These are phyloP conservation scores for Colletotrichum cordylinicola DNA, from an alignment of 2,329 filamentous ascomycete species.

Conservation along the genomic window DNA sequence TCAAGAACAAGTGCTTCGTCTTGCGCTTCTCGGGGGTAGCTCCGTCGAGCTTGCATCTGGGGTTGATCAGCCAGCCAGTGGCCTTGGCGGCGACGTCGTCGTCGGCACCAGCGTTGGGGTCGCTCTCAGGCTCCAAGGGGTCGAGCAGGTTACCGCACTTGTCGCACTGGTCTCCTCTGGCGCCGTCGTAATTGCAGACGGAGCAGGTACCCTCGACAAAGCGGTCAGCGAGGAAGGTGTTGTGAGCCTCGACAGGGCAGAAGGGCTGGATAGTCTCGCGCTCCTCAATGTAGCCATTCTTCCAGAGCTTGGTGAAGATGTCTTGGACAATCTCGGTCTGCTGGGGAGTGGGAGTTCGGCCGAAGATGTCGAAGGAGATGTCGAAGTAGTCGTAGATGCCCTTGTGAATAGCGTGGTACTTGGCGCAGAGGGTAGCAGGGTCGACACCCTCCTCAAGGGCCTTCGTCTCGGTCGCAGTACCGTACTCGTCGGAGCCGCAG, in stretches of 20 bases:
- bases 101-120: constrained; percentile 30
- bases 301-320: constrained; percentile 85
- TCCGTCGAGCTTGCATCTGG: constrained; percentile 89
- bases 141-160: constrained; percentile 76
- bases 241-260: constrained; percentile 72
- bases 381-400: constrained; percentile 97
- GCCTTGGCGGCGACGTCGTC: constrained; percentile 36
- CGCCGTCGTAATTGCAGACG: constrained; percentile 74
- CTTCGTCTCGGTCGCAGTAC: constrained; percentile 95
- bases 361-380: constrained; percentile 94
- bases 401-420: constrained; percentile 90
- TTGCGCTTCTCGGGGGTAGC: constrained; percentile 78
- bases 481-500: constrained; percentile 78
- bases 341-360: constrained; percentile 84
- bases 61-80: constrained; percentile 71
- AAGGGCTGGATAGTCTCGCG: constrained; percentile 88
- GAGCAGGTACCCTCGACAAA: constrained; percentile 84
- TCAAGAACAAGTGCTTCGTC: constrained; percentile 92
- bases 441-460: constrained; percentile 86
- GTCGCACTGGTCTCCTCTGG: constrained; percentile 71
- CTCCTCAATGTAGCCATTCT: constrained; percentile 89
- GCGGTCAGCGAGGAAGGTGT: constrained; percentile 82
- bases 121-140: constrained; percentile 64
- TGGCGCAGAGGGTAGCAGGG: constrained; percentile 85
- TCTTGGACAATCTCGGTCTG: constrained; percentile 94